A percentile compares a stretch with the other conserved stretches of the same genome.
Evolutionary conservation across 2,329 filamentous ascomycete species (phyloP).

Genomic region (Microdochium trichocladiopsis): DNA sequence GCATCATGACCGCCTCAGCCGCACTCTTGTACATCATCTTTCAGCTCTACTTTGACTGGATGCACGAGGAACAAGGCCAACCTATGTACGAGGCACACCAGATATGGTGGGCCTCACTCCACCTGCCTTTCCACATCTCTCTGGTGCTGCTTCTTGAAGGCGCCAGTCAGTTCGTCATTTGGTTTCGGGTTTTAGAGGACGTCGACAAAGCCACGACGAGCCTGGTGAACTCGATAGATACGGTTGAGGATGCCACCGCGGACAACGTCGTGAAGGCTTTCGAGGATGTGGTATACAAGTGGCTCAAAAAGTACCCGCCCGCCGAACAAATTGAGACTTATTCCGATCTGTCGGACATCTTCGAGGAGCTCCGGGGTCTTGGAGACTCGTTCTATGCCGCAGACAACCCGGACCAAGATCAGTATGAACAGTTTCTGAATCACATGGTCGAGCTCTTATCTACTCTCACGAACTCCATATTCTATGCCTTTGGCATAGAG

Average conservation of each 20-base stretch:
- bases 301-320: constrained; percentile 22
- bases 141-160: constrained; percentile 60
- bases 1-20: constrained; percentile 28
- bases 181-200: constrained; percentile 25
- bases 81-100: constrained; percentile 50
- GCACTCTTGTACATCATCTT: constrained; percentile 38
- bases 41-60: constrained; percentile 51
- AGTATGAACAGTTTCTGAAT: constrained; percentile 2
- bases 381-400: constrained; percentile 13
- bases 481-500: constrained; percentile 14
- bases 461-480: constrained; percentile 15
- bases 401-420: neutral
- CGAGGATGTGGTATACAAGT: constrained; percentile 6
- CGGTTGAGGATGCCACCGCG: constrained; percentile 5
- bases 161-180: constrained; percentile 47
- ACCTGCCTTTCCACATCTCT: constrained; percentile 57
- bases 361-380: constrained; percentile 8
- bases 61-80: constrained; percentile 42
- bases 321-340: constrained; percentile 9
- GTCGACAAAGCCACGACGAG: constrained; percentile 6
- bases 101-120: constrained; percentile 48
- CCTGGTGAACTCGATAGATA: constrained; percentile 1
- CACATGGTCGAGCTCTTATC: constrained; percentile 11
- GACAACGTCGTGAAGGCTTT: constrained; percentile 10
- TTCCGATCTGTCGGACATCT: constrained; percentile 7